These are phyloP conservation scores for Lipomyces orientalis DNA, from an alignment of 805 yeast species.

Conservation along the genomic window DNA sequence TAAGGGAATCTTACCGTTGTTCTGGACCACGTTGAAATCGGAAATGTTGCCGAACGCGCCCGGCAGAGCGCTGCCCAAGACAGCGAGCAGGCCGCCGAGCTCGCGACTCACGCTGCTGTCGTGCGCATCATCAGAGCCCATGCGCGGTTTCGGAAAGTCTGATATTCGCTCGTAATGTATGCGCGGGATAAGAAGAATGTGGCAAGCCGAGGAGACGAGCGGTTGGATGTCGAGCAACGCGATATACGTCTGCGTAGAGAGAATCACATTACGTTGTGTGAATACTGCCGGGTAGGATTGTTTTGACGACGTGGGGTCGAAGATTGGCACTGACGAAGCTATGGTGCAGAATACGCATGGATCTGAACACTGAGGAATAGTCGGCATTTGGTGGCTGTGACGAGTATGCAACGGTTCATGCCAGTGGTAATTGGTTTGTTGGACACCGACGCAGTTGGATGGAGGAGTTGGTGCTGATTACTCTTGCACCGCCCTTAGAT, in stretches of 20 bases:
- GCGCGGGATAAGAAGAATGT: conserved; percentile 47
- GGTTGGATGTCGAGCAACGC: conserved; percentile 50
- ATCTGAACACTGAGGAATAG: background rate
- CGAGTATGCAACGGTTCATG: background rate
- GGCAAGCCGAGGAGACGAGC: conserved; percentile 46
- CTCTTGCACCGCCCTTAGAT: too few species aligned
- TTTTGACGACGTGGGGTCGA: background rate
- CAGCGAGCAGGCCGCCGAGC: conserved; percentile 42
- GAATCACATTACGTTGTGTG: conserved; percentile 9
- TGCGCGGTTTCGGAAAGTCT: conserved; percentile 39
- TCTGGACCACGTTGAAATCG: conserved; percentile 48
- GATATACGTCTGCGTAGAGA: conserved; percentile 30
- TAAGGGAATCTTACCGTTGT: conserved; percentile 59
- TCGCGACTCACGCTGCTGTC: conserved; percentile 23
- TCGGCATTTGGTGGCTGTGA: background rate
- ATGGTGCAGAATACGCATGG: background rate
- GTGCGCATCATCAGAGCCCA: conserved; percentile 16
- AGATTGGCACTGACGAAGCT: background rate
- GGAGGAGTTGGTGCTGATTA: too few species aligned
- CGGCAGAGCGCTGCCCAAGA: conserved; percentile 40
- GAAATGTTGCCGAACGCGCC: conserved; percentile 33
- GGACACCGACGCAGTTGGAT: too few species aligned
- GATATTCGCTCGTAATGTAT: conserved; percentile 43
- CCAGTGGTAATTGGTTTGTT: too few species aligned
- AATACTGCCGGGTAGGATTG: background rate